Base-by-base conservation (phyloP, 1,284 basidiomycete genomes). In the Tilletia walkeri region DNA sequence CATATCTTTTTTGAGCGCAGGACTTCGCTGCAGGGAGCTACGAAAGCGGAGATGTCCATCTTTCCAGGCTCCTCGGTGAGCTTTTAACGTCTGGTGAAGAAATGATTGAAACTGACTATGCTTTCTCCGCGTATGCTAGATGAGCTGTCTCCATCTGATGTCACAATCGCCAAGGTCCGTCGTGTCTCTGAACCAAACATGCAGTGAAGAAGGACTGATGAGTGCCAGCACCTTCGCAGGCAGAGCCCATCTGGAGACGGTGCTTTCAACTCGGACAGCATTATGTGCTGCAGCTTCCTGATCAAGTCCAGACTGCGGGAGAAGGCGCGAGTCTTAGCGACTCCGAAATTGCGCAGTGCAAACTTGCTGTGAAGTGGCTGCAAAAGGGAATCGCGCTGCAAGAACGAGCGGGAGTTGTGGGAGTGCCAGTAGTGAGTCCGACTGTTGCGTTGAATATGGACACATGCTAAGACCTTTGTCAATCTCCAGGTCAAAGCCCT, bases 361-460 rank as follows among this genome's bases (percentile, higher is more conserved):
- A 41, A 34, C 7, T 36, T n/a, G 59, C 59, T 10, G n/a, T 63
- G 2, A 63, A 63, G 34, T 63, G 59, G 59, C 38, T 63, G 34
- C 59, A 63, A 20, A 63, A 63, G n/a, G 59, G 59, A 34, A 63
- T 63, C n/a, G 6, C 59, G 16, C 59, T 63, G 16, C 59, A 63
- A 20, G 59, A 63, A n/a, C 59, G 59, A 20, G 36, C 59, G 34
- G 59, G 59, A 18, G 38, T 63, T 3, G 12, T 18, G 7, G 59
- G 59, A 18, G 30, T 38, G 34, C 7, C n/a, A 36, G 36, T 63
- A 14, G 59, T 63, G 34, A 63, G 59, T 53, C 50, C 6, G 41
- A 45, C 6, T 7, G 14, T 45, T 7, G 14, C 14, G 41, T 7
- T 45, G 41, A 14, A 45, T 45, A 14, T 45, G 41, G 24, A 30